Base-by-base conservation (phyloP, 768 basidiomycete species). In the Collybia mongolica region DNA sequence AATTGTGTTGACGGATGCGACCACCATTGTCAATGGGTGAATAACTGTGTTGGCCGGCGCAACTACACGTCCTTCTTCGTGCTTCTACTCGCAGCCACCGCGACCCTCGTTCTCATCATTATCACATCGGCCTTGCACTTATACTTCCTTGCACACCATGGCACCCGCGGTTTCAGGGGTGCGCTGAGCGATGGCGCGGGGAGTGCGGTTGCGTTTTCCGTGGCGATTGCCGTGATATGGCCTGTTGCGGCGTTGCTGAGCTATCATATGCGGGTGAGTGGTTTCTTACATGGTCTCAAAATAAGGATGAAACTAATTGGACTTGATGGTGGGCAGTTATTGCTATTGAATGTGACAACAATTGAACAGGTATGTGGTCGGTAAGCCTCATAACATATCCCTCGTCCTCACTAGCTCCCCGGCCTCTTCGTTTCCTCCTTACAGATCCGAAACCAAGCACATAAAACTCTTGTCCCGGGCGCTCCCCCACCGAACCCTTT, bases 1-100 rank as follows among this genome's bases (percentile, higher is more conserved):
- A 98, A 98, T 63, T 99, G 96, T 62, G 93, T 98, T 14, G 95
- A 98, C 56, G 86, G 87, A 8, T 98, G 95, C 56, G 94, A 96
- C 65, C 90, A 95, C 62, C 92, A 93, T 62, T 90, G 87, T 54
- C 86, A 86, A 62, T 90, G 87, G 88, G 83, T 99, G 17, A 97
- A 98, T 65, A 97, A 93, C 64, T 98, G 97, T 64, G 80, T 99
- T 36, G 97, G 97, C 6, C 82, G 92, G 36, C 85, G 94, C 39
- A 98, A 98, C 65, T 98, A 99, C 65, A 88, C 92, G 15, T 79
- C 85, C n/a, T 99, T 99, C 70, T 85, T 96, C 54, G 83, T 81
- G 0, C 83, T 95, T 56, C 75, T 99, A n/a, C 65, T 86, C 36
- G 81, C 83, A 29, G 80, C 84, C 9, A 81, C 84, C n/a, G 70